Conservation (phyloP, 768 basidiomycete genomes). For the Termitomyces titanicus region DNA sequence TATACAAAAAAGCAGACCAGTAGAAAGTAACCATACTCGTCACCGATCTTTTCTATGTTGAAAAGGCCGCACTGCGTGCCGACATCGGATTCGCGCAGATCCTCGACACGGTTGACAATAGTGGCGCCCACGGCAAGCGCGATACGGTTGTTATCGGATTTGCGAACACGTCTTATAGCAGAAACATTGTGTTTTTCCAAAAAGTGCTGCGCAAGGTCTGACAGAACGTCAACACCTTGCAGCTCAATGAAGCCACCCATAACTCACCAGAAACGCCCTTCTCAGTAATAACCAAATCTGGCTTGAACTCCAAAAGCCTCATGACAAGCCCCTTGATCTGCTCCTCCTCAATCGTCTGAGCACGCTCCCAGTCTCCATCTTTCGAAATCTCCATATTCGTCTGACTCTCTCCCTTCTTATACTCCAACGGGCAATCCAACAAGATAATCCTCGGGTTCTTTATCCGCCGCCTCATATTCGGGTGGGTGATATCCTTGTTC, state of each 20-base stretch:
- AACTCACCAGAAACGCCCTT: slow-evolving; percentile 92
- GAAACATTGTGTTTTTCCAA: slow-evolving; percentile 85
- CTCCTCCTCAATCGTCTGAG: slow-evolving; percentile 95
- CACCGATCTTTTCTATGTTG: slow-evolving; percentile 94
- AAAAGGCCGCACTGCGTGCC: slow-evolving; percentile 96
- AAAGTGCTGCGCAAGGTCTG: slow-evolving; percentile 92
- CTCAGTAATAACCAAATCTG: slow-evolving; percentile 93
- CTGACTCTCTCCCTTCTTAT: slow-evolving; percentile 98
- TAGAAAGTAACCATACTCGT: slow-evolving; percentile 59
- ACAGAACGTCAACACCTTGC: neutral
- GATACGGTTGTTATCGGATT: slow-evolving; percentile 98
- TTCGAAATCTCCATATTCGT: slow-evolving; percentile 98
- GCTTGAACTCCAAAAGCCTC: slow-evolving; percentile 88
- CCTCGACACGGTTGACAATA: slow-evolving; percentile 95
- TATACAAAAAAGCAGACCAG: neutral
- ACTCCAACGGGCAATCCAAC: slow-evolving; percentile 93
- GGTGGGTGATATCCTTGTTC: slow-evolving; percentile 99
- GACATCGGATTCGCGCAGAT: slow-evolving; percentile 87
- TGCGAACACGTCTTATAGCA: slow-evolving; percentile 95
- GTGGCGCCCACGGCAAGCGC: slow-evolving; percentile 94
- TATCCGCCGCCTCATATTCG: slow-evolving; percentile 92
- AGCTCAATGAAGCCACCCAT: neutral
- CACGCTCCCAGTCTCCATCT: slow-evolving; percentile 89
- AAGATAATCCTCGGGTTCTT: slow-evolving; percentile 85
- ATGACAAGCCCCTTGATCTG: slow-evolving; percentile 87